Evolutionary conservation across 495 filamentous ascomycete species (phyloP).

Genomic region (Hapsidospora chrysogenum): DNA sequence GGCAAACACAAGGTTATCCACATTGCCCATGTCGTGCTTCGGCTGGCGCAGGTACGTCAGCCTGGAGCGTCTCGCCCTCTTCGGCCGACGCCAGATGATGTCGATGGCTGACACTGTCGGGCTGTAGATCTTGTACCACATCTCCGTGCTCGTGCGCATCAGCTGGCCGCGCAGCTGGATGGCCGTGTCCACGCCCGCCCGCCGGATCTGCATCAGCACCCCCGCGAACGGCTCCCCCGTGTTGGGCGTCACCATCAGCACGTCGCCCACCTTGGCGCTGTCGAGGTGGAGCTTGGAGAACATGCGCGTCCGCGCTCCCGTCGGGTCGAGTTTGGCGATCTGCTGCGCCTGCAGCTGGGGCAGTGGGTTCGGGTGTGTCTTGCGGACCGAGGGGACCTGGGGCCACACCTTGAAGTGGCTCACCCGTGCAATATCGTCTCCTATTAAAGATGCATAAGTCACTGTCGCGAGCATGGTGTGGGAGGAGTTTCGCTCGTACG

Average conservation of each 20-base stretch:
- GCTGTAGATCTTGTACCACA: conserved; percentile 89
- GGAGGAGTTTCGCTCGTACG: conserved; percentile 3
- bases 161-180: conserved; percentile 73
- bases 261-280: conserved; percentile 63
- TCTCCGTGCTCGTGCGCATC: conserved; percentile 77
- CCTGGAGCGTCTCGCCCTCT: conserved; percentile 73
- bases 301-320: conserved; percentile 59
- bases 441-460: neutral
- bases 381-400: conserved; percentile 24
- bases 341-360: conserved; percentile 43
- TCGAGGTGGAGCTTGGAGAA: conserved; percentile 64
- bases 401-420: conserved; percentile 1
- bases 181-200: conserved; percentile 70
- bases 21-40: conserved; percentile 29
- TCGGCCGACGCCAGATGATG: conserved; percentile 70
- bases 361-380: conserved; percentile 32
- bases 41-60: conserved; percentile 83
- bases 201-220: conserved; percentile 67
- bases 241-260: conserved; percentile 68
- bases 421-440: neutral
- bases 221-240: conserved; percentile 80
- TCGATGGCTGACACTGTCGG: conserved; percentile 84
- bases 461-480: conserved; percentile 1
- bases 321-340: conserved; percentile 61
- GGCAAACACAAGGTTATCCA: conserved; percentile 23